A percentile compares a stretch with the other conserved stretches of the same genome.
Conservation (phyloP, 2,329 filamentous ascomycete genomes). For the Lachnellula subtilissima region DNA sequence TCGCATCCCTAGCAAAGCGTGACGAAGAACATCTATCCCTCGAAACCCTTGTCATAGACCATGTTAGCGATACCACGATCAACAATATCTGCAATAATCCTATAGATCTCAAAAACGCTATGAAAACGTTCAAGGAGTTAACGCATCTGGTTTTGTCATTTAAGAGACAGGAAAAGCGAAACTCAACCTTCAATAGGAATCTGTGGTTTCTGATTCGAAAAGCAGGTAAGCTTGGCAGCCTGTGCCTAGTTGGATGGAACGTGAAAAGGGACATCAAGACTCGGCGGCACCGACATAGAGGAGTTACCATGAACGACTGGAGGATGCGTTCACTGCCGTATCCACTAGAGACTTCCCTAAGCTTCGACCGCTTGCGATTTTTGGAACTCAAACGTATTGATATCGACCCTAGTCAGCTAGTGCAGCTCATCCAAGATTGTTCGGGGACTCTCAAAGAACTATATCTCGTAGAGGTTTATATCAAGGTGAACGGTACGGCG, state of each 20-base stretch:
- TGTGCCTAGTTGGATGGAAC: conserved; percentile 44
- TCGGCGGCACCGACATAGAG: conserved; percentile 14
- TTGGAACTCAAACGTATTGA: conserved; percentile 32
- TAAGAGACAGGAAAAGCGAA: conserved; percentile 40
- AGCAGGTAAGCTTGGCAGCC: conserved; percentile 40
- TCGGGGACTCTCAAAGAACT: conserved; percentile 29
- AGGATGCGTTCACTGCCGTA: conserved; percentile 30
- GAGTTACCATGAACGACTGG: conserved; percentile 20
- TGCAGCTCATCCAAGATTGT: conserved; percentile 25
- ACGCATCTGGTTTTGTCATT: conserved; percentile 44
- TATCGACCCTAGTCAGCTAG: conserved; percentile 22
- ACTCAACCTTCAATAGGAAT: conserved; percentile 38
- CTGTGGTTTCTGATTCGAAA: conserved; percentile 48
- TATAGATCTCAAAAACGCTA: conserved; percentile 46
- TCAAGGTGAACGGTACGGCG: conserved; percentile 25
- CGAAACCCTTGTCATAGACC: conserved; percentile 45
- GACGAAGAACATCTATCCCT: conserved; percentile 41
- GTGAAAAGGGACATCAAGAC: conserved; percentile 21
- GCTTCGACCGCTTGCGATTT: conserved; percentile 20
- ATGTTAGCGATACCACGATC: conserved; percentile 44
- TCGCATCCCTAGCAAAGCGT: conserved; percentile 44
- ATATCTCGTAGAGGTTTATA: conserved; percentile 30
- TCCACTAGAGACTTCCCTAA: conserved; percentile 5
- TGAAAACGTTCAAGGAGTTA: conserved; percentile 37
- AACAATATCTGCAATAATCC: conserved; percentile 48